Conservation (phyloP, 2,329 filamentous ascomycete genomes). For the Xylariaceae sp. region DNA sequence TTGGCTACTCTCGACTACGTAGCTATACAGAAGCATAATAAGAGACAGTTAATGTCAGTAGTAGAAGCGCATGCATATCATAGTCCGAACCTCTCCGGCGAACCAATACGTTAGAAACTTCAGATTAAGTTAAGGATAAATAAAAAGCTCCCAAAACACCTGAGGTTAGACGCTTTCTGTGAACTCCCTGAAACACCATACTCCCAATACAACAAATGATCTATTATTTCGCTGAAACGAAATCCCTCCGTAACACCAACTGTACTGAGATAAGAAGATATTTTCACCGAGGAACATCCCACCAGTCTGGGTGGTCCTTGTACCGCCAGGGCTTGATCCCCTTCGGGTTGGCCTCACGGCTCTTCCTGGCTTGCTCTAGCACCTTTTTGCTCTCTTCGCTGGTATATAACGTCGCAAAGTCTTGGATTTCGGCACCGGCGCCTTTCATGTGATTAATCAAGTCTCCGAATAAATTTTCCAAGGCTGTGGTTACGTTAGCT, state of each 20-base stretch:
- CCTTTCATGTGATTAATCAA: constrained; percentile 55
- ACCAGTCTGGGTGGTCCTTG: constrained; percentile 66
- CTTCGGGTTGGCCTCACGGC: constrained; percentile 58
- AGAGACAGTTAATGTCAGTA: too few species aligned
- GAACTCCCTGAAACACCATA: too few species aligned
- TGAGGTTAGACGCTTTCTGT: too few species aligned
- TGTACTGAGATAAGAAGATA: neutral
- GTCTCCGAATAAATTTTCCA: constrained; percentile 51
- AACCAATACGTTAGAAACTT: too few species aligned
- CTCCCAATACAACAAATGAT: too few species aligned
- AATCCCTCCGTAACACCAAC: neutral
- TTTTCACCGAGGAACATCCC: constrained; percentile 36
- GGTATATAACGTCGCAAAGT: constrained; percentile 55
- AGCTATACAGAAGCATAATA: too few species aligned
- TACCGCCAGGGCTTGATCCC: constrained; percentile 66
- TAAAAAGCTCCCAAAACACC: too few species aligned
- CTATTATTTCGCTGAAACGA: too few species aligned
- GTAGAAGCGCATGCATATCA: too few species aligned
- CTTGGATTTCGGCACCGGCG: constrained; percentile 57
- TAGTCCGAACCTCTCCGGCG: too few species aligned
- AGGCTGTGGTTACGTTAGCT: constrained; percentile 48
- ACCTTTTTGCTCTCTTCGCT: constrained; percentile 55
- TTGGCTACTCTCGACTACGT: too few species aligned
- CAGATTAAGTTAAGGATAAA: too few species aligned
- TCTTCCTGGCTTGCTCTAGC: constrained; percentile 59